Percentiles rank a stretch among this genome's conserved stretches.
phyloP scores from a whole-genome alignment of 1,284 basidiomycete genomes.

The Fomitopsis schrenkii region DNA sequence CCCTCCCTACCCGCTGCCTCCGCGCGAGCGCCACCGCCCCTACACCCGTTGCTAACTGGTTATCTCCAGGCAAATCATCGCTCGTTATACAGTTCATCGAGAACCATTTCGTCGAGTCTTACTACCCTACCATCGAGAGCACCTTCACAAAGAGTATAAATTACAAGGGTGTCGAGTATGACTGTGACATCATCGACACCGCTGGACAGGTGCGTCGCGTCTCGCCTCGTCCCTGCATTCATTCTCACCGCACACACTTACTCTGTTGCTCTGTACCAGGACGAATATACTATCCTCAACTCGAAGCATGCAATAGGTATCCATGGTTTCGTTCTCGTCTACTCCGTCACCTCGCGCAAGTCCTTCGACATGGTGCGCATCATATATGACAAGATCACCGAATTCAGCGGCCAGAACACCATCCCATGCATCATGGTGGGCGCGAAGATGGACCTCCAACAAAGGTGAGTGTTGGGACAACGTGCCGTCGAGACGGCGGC shows the following conservation, averaged over 20 bases:
- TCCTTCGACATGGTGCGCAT: constrained; percentile 97
- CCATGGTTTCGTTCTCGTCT: constrained; percentile 88
- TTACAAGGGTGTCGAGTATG: constrained; percentile 83
- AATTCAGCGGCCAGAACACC: constrained; percentile 86
- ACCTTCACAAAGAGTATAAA: constrained; percentile 84
- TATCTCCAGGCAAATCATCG: constrained; percentile 69
- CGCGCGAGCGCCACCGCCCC: constrained; percentile 1
- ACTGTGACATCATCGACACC: constrained; percentile 98
- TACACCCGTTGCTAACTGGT: constrained; percentile 8
- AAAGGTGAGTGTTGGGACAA: constrained; percentile 46
- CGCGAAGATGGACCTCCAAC: constrained; percentile 86
- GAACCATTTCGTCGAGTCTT: constrained; percentile 69
- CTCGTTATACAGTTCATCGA: constrained; percentile 74
- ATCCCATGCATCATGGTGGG: constrained; percentile 97
- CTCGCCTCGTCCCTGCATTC: constrained; percentile 6
- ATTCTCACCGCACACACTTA: neutral
- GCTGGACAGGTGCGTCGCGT: constrained; percentile 76
- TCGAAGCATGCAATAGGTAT: constrained; percentile 82
- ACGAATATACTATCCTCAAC: constrained; percentile 83
- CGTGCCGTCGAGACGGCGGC: constrained; percentile 7
- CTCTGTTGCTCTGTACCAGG: constrained; percentile 37
- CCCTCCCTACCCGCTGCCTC: constrained; percentile 15
- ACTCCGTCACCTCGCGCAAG: constrained; percentile 88
- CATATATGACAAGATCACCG: constrained; percentile 96
- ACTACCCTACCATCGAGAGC: constrained; percentile 95